These are phyloP conservation scores for Ogataea ramenticola DNA, from an alignment of 805 yeast genomes.

Conservation along the genomic window DNA sequence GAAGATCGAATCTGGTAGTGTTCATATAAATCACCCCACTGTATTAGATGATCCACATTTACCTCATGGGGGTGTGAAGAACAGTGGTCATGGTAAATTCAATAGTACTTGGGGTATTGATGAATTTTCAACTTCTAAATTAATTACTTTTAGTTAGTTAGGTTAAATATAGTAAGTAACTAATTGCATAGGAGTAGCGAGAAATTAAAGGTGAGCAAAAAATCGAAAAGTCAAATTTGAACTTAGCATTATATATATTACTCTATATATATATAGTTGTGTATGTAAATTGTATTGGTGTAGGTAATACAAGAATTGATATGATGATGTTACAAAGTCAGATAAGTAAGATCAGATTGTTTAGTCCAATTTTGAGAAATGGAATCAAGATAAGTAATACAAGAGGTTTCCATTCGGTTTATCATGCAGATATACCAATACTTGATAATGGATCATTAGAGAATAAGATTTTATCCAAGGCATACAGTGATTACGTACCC, in stretches of 20 bases:
- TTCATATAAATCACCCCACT: slow-evolving; percentile 27
- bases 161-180: no score
- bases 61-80: slow-evolving; percentile 41
- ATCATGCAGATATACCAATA: slow-evolving; percentile 29
- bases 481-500: slow-evolving; percentile 32
- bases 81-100: slow-evolving; percentile 37
- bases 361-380: no score
- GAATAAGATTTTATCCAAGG: slow-evolving; percentile 26
- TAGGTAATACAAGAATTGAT: no score
- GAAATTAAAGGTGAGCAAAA: no score
- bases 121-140: slow-evolving; percentile 31
- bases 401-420: slow-evolving; percentile 31
- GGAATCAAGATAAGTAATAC: no score
- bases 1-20: slow-evolving; percentile 32
- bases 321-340: no score
- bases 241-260: no score
- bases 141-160: slow-evolving; percentile 18
- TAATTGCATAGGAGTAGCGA: no score
- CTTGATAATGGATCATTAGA: slow-evolving; percentile 28
- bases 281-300: no score
- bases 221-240: no score
- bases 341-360: no score
- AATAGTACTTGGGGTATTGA: slow-evolving; percentile 38
- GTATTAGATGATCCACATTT: slow-evolving; percentile 20
- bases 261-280: no score